A percentile compares a stretch with the other conserved stretches of the same genome.
Conservation (phyloP, 441 rosid genomes). For the Gossypium aridum region DNA sequence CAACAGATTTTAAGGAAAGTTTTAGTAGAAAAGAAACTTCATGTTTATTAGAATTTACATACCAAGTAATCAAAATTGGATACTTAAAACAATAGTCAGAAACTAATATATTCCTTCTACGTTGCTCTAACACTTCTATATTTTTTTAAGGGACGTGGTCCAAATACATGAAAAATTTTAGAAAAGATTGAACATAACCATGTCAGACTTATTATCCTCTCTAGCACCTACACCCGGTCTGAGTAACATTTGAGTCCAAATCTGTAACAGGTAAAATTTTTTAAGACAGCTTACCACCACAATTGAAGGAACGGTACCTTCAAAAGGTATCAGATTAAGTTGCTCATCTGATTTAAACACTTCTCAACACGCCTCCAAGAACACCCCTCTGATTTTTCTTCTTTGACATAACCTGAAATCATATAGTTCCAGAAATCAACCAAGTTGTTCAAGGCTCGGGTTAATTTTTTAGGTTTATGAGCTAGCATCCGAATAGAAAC, state of each 20-base stretch:
- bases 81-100: neutral
- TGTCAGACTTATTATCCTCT: neutral
- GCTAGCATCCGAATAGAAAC: neutral
- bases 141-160: neutral
- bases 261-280: neutral
- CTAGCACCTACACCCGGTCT: neutral
- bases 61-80: neutral
- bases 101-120: neutral
- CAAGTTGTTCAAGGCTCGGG: neutral
- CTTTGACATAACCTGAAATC: constrained; percentile 30
- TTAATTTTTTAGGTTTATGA: neutral
- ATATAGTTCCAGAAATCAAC: constrained; percentile 4
- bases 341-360: constrained; percentile 11
- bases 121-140: neutral
- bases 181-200: neutral
- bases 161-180: neutral
- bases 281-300: neutral
- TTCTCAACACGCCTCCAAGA: constrained; percentile 30
- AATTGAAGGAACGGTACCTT: neutral
- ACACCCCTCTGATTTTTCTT: constrained; percentile 34
- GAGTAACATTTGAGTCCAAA: neutral
- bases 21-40: neutral
- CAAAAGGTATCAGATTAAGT: neutral
- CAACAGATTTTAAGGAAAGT: neutral
- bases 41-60: neutral